Base-by-base conservation (phyloP, 495 filamentous ascomycete species). In the Neurospora hispaniola region DNA sequence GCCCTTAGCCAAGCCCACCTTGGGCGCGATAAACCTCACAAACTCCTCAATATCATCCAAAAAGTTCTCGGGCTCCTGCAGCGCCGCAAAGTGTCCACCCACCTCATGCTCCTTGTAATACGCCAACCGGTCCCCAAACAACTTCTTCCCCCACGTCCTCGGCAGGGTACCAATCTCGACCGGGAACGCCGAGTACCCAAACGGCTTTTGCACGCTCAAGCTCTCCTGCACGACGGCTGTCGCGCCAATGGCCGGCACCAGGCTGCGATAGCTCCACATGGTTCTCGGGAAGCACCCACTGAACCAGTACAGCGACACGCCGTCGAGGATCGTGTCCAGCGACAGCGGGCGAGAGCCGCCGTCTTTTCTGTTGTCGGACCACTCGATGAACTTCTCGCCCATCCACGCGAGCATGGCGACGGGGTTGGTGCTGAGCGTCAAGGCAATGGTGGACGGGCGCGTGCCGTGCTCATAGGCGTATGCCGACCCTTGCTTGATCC, bases 371-470 rank as follows among this genome's bases (percentile, higher is more conserved):
- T 74, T 73, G 72, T 92, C 89, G 6, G 83, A 81, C 90, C 90
- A 92, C 59, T 87, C 85, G 23, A 91, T 74, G 75, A 88, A 88
- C 76, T 93, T 92, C 78, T 92, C 91, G 27, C 88, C 90, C 69
- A 91, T 80, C 90, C 91, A 93, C 38, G 89, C 86, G 4, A 93
- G 81, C 31, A 92, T 81, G 0, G 89, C 88, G 1, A 93, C 73
- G 2, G 91, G 90, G 69, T 78, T 91, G 0, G 84, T 81, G 5
- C 83, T 78, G 2, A 93, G 76, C 3, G 71, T 87, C 35, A 89
- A 82, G 0, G 88, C 87, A n/a, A 92, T 88, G 4, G 90, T 92
- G 40, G 81, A 81, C 0, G 90, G 86, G 27, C 87, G 79, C 1
- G 89, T 90, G 5, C 82, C 88, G 69, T 92, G 91, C 78, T 87